These are phyloP conservation scores for Serendipita sp. DNA, from an alignment of 768 basidiomycete species.

Conservation along the genomic window DNA sequence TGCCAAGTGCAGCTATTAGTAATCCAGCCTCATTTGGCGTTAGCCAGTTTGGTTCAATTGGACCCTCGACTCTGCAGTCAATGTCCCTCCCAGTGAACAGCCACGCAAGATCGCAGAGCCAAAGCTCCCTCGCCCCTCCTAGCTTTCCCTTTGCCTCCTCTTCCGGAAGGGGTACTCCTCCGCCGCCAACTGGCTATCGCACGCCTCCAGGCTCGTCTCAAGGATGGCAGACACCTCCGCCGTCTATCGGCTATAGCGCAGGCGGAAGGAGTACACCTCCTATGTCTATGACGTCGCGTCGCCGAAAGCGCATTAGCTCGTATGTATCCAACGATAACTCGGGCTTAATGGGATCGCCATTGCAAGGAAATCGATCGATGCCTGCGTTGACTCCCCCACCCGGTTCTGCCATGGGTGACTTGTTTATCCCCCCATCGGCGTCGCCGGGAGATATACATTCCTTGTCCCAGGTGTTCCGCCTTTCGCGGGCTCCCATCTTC, in stretches of 20 bases:
- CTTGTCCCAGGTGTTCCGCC: constrained; percentile 39
- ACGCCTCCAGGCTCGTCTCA: background rate
- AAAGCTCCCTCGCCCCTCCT: background rate
- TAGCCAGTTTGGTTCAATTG: background rate
- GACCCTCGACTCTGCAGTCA: background rate
- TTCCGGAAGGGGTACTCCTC: background rate
- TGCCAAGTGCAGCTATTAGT: background rate
- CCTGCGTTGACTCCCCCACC: background rate
- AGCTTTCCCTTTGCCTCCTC: background rate
- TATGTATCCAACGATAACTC: background rate
- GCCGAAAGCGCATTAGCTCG: background rate
- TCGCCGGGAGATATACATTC: background rate
- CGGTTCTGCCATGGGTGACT: background rate
- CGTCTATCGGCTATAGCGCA: background rate
- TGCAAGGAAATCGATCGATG: background rate
- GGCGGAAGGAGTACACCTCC: background rate
- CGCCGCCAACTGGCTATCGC: background rate
- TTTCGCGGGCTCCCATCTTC: constrained; percentile 52
- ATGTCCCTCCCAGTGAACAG: background rate
- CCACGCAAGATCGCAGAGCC: background rate
- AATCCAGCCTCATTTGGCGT: background rate
- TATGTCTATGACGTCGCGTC: background rate
- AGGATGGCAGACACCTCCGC: background rate
- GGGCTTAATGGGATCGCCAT: background rate
- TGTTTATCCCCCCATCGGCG: background rate